A percentile compares a stretch with the other conserved stretches of the same genome.
phyloP scores from a whole-genome alignment of 2,329 filamentous ascomycete species.

The Sclerotinia sclerotiorum region DNA sequence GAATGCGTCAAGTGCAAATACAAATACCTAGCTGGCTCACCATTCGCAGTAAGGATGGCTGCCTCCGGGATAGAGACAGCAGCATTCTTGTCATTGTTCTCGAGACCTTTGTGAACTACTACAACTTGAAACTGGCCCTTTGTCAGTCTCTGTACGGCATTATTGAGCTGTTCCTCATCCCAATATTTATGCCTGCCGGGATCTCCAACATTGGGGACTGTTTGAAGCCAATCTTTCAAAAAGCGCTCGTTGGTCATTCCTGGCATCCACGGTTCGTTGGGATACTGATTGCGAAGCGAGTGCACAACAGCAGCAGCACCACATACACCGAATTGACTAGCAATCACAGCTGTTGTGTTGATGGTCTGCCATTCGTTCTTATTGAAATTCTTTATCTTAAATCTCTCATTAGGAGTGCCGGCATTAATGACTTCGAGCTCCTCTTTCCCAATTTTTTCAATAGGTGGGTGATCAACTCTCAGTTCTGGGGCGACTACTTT shows the following conservation, averaged over 20 bases:
- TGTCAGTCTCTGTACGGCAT: constrained; percentile 9
- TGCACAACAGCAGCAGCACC: not conserved
- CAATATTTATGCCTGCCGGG: not conserved
- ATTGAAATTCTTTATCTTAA: not conserved
- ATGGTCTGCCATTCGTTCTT: not conserved
- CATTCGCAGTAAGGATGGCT: not conserved
- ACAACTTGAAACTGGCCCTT: not conserved
- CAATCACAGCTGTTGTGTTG: not conserved
- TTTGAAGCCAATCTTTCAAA: not conserved
- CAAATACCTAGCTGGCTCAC: constrained; percentile 1
- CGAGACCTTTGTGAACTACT: not conserved
- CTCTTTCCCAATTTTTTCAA: not conserved
- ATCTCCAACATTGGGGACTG: not conserved
- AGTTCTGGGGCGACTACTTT: not conserved
- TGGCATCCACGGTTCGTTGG: not conserved
- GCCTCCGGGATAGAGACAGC: not conserved
- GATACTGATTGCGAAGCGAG: constrained; percentile 11
- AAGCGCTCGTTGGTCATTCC: not conserved
- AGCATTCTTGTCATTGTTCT: not conserved
- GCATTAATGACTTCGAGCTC: not conserved
- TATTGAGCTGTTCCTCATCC: constrained; percentile 12
- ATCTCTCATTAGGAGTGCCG: not conserved
- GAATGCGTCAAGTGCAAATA: constrained; percentile 26
- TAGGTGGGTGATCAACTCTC: not conserved
- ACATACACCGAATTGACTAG: not conserved